Percentiles rank a stretch among this genome's conserved stretches.
Conservation (phyloP, 2,329 filamentous ascomycete genomes). For the Pezicula neosporulosa region DNA sequence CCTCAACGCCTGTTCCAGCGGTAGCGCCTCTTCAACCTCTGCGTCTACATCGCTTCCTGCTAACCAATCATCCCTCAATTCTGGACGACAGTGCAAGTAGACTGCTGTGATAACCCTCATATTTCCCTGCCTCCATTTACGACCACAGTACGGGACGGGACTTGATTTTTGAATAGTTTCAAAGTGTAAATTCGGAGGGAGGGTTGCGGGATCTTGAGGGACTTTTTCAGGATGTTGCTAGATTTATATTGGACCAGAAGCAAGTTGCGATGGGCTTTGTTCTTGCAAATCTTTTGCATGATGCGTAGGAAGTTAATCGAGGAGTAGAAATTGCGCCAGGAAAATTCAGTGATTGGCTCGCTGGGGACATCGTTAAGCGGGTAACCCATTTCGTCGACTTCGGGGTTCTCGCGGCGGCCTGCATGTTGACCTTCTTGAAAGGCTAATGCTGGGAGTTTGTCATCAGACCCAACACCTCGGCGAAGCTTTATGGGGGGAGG, state of each 20-base stretch:
- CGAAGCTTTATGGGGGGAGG: constrained; percentile 76
- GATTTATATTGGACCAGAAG: constrained; percentile 95
- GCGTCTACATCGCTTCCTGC: constrained; percentile 87
- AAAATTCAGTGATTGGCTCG: constrained; percentile 83
- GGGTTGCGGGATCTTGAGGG: constrained; percentile 84
- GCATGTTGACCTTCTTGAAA: constrained; percentile 25
- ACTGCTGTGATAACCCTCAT: constrained; percentile 99
- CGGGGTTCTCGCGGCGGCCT: constrained; percentile 34
- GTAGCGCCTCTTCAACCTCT: constrained; percentile 89
- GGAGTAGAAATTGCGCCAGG: constrained; percentile 91
- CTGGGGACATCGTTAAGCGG: constrained; percentile 67
- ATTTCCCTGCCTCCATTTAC: constrained; percentile 96
- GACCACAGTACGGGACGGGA: constrained; percentile 94
- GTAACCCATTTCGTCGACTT: constrained; percentile 85
- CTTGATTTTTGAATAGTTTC: constrained; percentile 98
- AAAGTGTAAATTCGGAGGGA: constrained; percentile 89
- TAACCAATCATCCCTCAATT: constrained; percentile 93
- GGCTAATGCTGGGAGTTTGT: constrained; percentile 26
- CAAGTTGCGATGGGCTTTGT: constrained; percentile 91
- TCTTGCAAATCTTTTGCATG: constrained; percentile 95
- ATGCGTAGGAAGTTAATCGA: constrained; percentile 93
- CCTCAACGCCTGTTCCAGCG: constrained; percentile 84
- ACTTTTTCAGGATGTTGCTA: constrained; percentile 85
- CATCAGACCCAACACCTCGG: constrained; percentile 41
- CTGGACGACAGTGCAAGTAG: constrained; percentile 88